Base-by-base conservation (phyloP, 345 rosid species). In the Draba incana region DNA sequence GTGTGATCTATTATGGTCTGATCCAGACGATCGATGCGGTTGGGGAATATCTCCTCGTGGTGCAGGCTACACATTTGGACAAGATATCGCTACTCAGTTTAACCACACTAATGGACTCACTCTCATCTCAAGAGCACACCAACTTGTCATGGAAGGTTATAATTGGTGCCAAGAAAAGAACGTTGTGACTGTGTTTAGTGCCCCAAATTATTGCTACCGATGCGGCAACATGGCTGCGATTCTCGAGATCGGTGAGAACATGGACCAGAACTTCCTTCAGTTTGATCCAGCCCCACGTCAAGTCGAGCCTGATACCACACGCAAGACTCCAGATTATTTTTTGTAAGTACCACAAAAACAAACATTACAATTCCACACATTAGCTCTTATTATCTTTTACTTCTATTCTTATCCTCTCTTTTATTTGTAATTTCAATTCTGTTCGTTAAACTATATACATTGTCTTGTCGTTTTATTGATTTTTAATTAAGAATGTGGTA, bases 1-100 rank as follows among this genome's bases (percentile, higher is more conserved):
- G 98, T 92, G 97, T 55, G 98, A 92, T 79, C 91, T 92, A 46
- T 77, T 92, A 69, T 92, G 97, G 98, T 92, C 98, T 8, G 98
- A 92, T 76, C 98, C 98, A 25, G 98, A 89, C 30, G 98, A 92
- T 45, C 87, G 97, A 10, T 92, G 98, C 65, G 96, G 98, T 30
- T 92, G 98, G 98, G 97, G 98, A 15, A 92, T 92, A 68, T 90
- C 98, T 50, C 98, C 98, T n/a, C 96, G 97, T 56, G 97, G 98
- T 50, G 98, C 98, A 56, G 96, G 98, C 49, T 92, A 92, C 72
- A 92, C 98, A 1, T 92, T 92, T 56, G 96, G 96, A 49, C 97
- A 89, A 80, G 96, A 92, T 68, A 92, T 92, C 33, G 98, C 98
- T 27, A 66, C 80, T 44, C 86, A 84, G 37, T 92, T 90, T 83